Percentiles rank a stretch among this genome's conserved stretches.
These are phyloP conservation scores for Chytriomyces confervae DNA, from an alignment of 192 early-diverging fungal genomes.

Conservation along the genomic window DNA sequence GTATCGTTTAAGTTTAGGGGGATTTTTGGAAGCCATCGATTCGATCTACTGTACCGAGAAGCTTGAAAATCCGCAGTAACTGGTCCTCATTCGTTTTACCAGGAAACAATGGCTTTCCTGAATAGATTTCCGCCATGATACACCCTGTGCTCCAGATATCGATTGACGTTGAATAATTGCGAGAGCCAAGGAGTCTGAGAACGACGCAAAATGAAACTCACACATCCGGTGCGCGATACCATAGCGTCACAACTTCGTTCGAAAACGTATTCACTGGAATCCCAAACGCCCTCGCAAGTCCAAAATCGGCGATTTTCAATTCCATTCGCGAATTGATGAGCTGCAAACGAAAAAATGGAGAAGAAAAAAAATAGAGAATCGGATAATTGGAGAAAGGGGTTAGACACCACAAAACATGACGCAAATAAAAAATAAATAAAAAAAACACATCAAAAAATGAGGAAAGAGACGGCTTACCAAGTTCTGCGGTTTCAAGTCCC, in stretches of 20 bases:
- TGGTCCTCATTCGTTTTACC: constrained; percentile 92
- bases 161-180: constrained; percentile 93
- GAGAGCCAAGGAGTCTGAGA: constrained; percentile 78
- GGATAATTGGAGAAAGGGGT: too few species aligned
- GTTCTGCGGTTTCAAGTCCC: constrained; percentile 77
- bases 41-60: constrained; percentile 55
- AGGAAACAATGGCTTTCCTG: constrained; percentile 91
- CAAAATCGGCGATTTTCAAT: constrained; percentile 86
- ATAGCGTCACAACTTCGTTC: constrained; percentile 98
- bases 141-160: constrained; percentile 99
- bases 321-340: constrained; percentile 83
- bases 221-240: constrained; percentile 97
- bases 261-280: constrained; percentile 95
- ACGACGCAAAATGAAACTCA: not conserved
- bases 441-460: not conserved
- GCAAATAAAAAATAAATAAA: not conserved
- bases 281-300: constrained; percentile 94
- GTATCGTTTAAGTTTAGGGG: constrained; percentile 69
- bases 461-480: constrained; percentile 59
- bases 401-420: too few species aligned
- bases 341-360: constrained; percentile 52
- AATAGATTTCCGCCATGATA: constrained; percentile 87
- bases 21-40: too few species aligned
- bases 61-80: constrained; percentile 89
- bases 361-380: not conserved